These are phyloP conservation scores for Coemansia sp. DNA, from an alignment of 192 early-diverging fungal genomes.

Conservation along the genomic window DNA sequence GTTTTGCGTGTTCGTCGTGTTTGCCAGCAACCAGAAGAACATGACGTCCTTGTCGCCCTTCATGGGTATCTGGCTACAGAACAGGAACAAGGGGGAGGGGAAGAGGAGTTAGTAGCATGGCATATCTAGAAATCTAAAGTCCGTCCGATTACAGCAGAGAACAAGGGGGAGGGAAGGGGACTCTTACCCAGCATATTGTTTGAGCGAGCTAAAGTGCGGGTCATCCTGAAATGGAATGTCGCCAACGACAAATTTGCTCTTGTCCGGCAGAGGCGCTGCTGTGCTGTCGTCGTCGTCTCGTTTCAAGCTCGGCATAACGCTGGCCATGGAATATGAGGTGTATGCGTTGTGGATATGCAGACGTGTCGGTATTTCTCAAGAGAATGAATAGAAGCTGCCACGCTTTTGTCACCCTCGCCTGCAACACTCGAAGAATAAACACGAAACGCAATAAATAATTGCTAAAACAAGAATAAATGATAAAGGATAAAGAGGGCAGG, in stretches of 20 bases:
- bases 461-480: neutral
- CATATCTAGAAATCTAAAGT: neutral
- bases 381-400: neutral
- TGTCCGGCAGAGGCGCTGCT: constrained; percentile 10
- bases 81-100: no score
- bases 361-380: neutral
- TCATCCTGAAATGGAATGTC: constrained; percentile 43
- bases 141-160: neutral
- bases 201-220: constrained; percentile 23
- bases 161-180: neutral
- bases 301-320: constrained; percentile 1
- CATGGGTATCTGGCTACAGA: constrained; percentile 44
- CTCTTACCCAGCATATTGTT: constrained; percentile 48
- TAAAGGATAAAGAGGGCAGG: neutral
- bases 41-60: constrained; percentile 32
- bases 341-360: neutral
- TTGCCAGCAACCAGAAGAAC: constrained; percentile 57
- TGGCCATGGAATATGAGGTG: neutral
- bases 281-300: constrained; percentile 2
- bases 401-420: neutral
- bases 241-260: constrained; percentile 23
- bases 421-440: neutral
- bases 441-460: neutral
- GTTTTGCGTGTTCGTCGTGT: constrained; percentile 51
- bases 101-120: neutral